Base-by-base conservation (phyloP, 2,329 filamentous ascomycete species). In the Penicillium sp. region DNA sequence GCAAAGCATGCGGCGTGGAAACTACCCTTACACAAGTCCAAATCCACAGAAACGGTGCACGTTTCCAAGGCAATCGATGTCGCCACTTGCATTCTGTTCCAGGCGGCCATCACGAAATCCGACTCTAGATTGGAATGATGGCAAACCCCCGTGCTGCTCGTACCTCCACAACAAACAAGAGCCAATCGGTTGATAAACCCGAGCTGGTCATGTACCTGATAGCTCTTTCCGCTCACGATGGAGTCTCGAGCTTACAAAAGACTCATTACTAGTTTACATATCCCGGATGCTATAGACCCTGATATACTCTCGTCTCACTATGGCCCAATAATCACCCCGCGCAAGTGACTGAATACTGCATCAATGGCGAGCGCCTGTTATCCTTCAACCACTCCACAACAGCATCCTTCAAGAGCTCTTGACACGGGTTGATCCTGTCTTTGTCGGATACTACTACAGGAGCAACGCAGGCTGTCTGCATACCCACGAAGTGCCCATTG, bases 401-500 rank as follows among this genome's bases (percentile, higher is more conserved):
- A 75, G 71, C 65, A 80, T 80, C 8, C 76, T 77, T 5, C 58
- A 63, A 2, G 64, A 76, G 47, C 69, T 80, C 34, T 58, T 75
- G 5, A 62, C 71, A 17, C 71, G 73, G 5, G 79, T 77, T 59
- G 78, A 80, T 43, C 75, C 76, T 2, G 66, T 72, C 39, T 81
- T 77, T 53, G 69, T 78, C 28, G 71, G 76, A 51, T 71, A 79
- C 66, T 78, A 79, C 65, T 75, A 78, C 58, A 75, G 75, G 57
- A 75, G 78, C 67, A 78, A 75, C 55, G 75, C 69, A 1, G 78
- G 77, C 12, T 75, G 77, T 35, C 67, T 78, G 4, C 72, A 77
- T 52, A 79, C 75, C 1, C 77, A 80, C 47, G 76, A 81, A 67
- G 66, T 78, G 7, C 75, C 74, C 8, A 78, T 77, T 35, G 72